Conservation (phyloP, 2,329 filamentous ascomycete genomes). For the Trichoderma sp. region DNA sequence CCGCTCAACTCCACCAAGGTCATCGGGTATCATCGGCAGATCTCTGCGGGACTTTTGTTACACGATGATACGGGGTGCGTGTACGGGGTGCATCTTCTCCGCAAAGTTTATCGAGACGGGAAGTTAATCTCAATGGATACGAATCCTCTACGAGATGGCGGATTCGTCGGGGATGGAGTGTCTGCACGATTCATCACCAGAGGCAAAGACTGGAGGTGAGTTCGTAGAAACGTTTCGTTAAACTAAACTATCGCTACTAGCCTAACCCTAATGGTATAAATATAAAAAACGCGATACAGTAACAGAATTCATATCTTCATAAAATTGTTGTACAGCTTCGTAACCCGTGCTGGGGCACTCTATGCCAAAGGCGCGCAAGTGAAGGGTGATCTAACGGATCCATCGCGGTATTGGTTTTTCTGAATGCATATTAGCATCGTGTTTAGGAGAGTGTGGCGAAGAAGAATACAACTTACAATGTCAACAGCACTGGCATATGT, state of each 20-base stretch:
- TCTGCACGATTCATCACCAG: not conserved
- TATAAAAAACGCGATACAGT: not conserved
- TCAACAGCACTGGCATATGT: constrained; percentile 32
- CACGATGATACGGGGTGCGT: not conserved
- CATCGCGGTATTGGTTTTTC: constrained; percentile 21
- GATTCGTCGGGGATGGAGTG: not conserved
- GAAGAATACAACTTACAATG: constrained; percentile 28
- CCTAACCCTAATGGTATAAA: not conserved
- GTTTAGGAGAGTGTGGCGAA: not conserved
- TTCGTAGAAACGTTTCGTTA: not conserved
- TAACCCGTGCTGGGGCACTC: not conserved
- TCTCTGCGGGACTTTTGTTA: not conserved
- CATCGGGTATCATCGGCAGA: not conserved
- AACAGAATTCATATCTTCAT: constrained; percentile 14
- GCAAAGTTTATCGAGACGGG: not conserved
- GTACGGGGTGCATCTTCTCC: not conserved
- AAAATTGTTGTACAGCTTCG: not conserved
- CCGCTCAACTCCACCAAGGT: not conserved
- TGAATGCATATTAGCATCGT: constrained; percentile 14
- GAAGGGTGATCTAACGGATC: constrained; percentile 21
- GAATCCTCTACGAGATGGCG: not conserved
- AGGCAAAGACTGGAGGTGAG: not conserved
- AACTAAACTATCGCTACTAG: not conserved
- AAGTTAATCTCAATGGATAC: not conserved
- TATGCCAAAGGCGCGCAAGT: constrained; percentile 22